phyloP scores from a whole-genome alignment of 73 alveolate genomes.

The Paramecium biaurelia region DNA sequence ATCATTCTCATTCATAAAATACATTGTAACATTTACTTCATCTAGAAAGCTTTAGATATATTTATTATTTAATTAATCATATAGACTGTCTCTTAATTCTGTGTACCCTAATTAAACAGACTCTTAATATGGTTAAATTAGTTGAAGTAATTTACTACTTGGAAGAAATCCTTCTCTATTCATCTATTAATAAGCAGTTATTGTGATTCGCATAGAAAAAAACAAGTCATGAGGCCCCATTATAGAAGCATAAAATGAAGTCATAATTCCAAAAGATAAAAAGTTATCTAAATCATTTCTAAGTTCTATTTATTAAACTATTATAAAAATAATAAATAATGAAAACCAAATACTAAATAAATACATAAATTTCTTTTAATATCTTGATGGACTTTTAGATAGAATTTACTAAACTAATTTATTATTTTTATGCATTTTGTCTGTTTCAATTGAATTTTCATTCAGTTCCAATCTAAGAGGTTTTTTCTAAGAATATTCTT shows the following conservation, averaged over 20 bases:
- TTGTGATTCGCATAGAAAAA: neutral
- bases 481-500: neutral
- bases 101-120: neutral
- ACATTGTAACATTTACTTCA: neutral
- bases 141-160: neutral
- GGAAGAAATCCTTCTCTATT: neutral
- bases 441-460: neutral
- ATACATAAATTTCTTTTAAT: neutral
- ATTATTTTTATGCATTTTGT: neutral
- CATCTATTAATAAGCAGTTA: neutral
- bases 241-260: neutral
- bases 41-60: neutral
- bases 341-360: neutral
- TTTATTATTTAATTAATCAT: neutral
- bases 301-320: neutral
- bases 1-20: neutral
- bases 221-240: slow-evolving; percentile 12
- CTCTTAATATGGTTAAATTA: neutral
- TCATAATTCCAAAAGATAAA: neutral
- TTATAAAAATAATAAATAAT: too few species aligned
- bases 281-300: neutral
- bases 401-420: too few species aligned
- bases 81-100: neutral
- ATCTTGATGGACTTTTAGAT: neutral
- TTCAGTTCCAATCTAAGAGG: neutral